These are phyloP conservation scores for Pleurotus platypus DNA, from an alignment of 768 basidiomycete species.

Conservation along the genomic window DNA sequence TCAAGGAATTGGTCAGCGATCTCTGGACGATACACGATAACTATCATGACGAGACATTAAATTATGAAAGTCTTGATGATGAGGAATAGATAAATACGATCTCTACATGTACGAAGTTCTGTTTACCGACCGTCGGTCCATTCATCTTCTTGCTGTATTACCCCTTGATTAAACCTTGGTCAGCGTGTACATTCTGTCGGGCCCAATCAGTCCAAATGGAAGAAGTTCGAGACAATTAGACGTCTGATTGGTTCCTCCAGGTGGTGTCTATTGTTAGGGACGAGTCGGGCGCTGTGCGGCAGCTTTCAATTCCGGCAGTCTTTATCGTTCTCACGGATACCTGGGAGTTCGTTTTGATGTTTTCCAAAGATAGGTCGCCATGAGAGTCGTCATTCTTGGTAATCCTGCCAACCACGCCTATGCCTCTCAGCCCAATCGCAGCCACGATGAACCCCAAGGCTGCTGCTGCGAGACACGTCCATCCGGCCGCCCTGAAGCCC, in stretches of 20 bases:
- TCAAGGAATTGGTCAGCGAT: constrained; percentile 51
- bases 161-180: background rate
- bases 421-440: constrained; percentile 14
- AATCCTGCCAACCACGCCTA: constrained; percentile 15
- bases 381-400: constrained; percentile 12
- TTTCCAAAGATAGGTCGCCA: background rate
- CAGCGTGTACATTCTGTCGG: no score
- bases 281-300: constrained; percentile 6
- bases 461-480: constrained; percentile 16
- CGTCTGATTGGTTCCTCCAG: background rate
- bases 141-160: background rate
- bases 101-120: background rate
- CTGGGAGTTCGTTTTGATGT: constrained; percentile 2
- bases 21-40: constrained; percentile 59
- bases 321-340: constrained; percentile 6
- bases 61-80: background rate
- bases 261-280: constrained; percentile 3
- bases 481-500: constrained; percentile 29
- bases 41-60: constrained; percentile 20
- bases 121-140: no score
- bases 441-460: constrained; percentile 12
- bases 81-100: background rate
- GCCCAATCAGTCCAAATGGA: background rate
- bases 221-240: background rate
- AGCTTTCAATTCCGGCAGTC: constrained; percentile 5